Conservation (phyloP, 331 rosid genomes). For the Dryas integrifolia region DNA sequence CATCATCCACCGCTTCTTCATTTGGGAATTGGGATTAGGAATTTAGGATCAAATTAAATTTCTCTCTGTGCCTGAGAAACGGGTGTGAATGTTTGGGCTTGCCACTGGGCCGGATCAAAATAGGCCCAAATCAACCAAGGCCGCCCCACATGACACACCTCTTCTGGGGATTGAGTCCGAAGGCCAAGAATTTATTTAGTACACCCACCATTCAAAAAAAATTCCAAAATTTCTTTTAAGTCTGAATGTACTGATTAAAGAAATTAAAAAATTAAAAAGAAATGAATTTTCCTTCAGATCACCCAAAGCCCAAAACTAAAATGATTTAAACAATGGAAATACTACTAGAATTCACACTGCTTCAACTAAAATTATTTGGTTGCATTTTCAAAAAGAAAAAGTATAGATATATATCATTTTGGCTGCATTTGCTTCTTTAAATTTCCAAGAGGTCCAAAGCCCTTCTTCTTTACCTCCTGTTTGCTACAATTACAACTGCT, state of each 20-base stretch:
- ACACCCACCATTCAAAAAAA: too few relatives aligned
- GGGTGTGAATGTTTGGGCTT: not conserved
- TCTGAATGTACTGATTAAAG: too few relatives aligned
- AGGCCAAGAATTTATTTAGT: too few relatives aligned
- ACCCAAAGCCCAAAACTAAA: not conserved
- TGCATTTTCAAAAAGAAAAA: not conserved
- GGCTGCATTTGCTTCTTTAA: slow-evolving; percentile 59
- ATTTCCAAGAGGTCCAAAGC: slow-evolving; percentile 67
- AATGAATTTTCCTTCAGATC: too few relatives aligned
- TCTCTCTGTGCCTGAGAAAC: not conserved
- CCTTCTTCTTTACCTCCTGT: slow-evolving; percentile 36
- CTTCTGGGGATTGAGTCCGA: too few relatives aligned
- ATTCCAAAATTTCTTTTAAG: too few relatives aligned
- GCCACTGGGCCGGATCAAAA: not conserved
- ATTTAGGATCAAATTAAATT: not conserved
- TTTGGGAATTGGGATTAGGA: not conserved
- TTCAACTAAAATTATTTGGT: not conserved
- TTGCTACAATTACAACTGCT: slow-evolving; percentile 64
- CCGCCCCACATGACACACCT: too few relatives aligned
- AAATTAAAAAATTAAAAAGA: too few relatives aligned
- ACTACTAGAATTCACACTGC: not conserved
- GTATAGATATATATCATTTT: not conserved
- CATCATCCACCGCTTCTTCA: slow-evolving; percentile 28
- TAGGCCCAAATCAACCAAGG: not conserved
- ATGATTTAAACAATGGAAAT: not conserved